Conservation (phyloP, 257 asterid species). For the Avicennia marina region DNA sequence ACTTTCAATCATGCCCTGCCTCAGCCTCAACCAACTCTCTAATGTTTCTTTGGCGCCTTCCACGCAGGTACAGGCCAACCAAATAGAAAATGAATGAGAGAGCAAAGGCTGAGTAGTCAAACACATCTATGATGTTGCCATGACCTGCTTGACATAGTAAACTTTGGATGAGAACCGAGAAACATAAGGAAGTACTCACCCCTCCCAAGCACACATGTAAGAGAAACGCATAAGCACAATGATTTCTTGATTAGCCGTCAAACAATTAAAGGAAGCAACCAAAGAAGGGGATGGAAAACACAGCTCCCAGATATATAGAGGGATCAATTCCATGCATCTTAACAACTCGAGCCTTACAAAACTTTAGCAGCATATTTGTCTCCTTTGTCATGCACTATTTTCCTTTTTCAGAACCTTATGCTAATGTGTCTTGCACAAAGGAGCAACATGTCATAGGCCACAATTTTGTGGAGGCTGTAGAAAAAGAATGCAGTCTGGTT, state of each 20-base stretch:
- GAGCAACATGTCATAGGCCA: no score
- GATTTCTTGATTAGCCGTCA: neutral
- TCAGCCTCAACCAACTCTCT: conserved; percentile 40
- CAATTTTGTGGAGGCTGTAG: neutral
- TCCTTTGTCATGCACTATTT: no score
- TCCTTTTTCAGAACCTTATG: no score
- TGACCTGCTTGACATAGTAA: conserved; percentile 38
- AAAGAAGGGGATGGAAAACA: neutral
- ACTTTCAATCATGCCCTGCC: conserved; percentile 16
- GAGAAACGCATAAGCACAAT: neutral
- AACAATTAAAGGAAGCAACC: neutral
- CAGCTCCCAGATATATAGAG: neutral
- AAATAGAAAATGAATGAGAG: conserved; percentile 46
- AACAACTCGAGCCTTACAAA: neutral
- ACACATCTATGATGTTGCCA: conserved; percentile 36
- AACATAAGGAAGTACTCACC: neutral
- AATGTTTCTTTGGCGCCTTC: conserved; percentile 44
- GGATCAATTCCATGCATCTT: neutral
- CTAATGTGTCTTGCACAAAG: no score
- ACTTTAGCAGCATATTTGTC: no score
- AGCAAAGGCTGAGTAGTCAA: conserved; percentile 50
- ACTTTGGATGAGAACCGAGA: neutral
- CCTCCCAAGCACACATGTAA: neutral
- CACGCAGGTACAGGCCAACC: conserved; percentile 40
- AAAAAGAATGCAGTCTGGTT: neutral